phyloP scores from a whole-genome alignment of 805 yeast species.

The Hanseniaspora nectarophila region DNA sequence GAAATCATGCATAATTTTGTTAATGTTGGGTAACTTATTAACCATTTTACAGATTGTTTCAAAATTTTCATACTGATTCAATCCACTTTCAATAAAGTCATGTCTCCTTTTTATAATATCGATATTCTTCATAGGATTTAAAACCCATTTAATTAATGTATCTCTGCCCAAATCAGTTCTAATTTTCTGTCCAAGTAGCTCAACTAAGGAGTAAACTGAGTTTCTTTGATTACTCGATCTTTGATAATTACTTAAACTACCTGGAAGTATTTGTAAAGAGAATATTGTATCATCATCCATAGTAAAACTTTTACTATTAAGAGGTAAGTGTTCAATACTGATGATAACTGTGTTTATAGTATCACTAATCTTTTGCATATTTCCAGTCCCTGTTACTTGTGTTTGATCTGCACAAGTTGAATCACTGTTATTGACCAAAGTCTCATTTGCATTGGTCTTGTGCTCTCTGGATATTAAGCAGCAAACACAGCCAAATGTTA shows the following conservation, averaged over 20 bases:
- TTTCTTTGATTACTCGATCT: constrained; percentile 15
- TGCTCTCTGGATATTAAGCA: background rate
- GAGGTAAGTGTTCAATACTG: background rate
- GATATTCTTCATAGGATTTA: constrained; percentile 27
- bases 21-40: constrained; percentile 27
- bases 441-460: background rate
- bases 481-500: constrained; percentile 1
- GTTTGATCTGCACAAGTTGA: background rate
- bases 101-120: constrained; percentile 26
- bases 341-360: background rate
- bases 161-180: constrained; percentile 25
- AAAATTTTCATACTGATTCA: constrained; percentile 12
- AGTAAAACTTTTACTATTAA: constrained; percentile 2
- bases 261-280: constrained; percentile 23
- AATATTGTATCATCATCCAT: constrained; percentile 22
- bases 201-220: constrained; percentile 20
- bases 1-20: constrained; percentile 19
- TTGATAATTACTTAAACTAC: constrained; percentile 15
- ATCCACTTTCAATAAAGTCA: constrained; percentile 10
- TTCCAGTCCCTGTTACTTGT: no score
- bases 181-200: constrained; percentile 20
- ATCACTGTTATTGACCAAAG: background rate
- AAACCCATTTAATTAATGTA: constrained; percentile 28
- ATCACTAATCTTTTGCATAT: background rate
- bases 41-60: constrained; percentile 20